These are phyloP conservation scores for Kazachstania psychrophila DNA, from an alignment of 805 yeast genomes.

Conservation along the genomic window DNA sequence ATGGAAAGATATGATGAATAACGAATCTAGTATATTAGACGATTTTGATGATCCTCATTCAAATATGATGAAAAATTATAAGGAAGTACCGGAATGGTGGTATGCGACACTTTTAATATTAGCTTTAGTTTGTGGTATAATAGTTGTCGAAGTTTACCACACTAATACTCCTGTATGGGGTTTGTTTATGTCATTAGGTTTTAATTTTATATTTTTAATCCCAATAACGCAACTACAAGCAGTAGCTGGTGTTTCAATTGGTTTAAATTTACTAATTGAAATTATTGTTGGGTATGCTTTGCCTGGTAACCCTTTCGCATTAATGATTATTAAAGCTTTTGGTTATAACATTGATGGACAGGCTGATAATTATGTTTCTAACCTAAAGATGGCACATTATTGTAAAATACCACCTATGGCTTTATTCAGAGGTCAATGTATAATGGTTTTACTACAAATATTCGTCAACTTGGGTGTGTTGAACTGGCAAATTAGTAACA, in stretches of 20 bases:
- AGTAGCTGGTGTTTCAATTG: conserved; percentile 40
- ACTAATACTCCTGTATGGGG: conserved; percentile 53
- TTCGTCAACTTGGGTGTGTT: conserved; percentile 28
- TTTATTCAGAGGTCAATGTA: conserved; percentile 39
- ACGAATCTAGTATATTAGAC: conserved; percentile 20
- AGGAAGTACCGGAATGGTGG: conserved; percentile 66
- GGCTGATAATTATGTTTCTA: conserved; percentile 52
- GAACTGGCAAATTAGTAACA: conserved; percentile 31
- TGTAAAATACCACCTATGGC: conserved; percentile 51
- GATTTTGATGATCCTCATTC: conserved; percentile 45
- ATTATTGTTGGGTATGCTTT: conserved; percentile 48
- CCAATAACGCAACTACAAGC: conserved; percentile 43
- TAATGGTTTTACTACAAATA: conserved; percentile 27
- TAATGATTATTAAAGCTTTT: conserved; percentile 42
- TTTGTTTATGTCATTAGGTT: conserved; percentile 42
- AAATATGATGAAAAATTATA: conserved; percentile 45
- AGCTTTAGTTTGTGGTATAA: conserved; percentile 32
- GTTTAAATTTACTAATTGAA: conserved; percentile 46
- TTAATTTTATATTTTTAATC: conserved; percentile 42
- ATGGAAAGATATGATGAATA: conserved; percentile 26
- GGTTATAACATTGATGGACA: conserved; percentile 56
- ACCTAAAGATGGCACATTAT: conserved; percentile 50
- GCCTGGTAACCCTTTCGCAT: conserved; percentile 47
- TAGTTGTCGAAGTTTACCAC: conserved; percentile 34
- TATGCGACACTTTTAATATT: conserved; percentile 37